Base-by-base conservation (phyloP, 345 rosid genomes). In the Eucalyptus tenuipes region DNA sequence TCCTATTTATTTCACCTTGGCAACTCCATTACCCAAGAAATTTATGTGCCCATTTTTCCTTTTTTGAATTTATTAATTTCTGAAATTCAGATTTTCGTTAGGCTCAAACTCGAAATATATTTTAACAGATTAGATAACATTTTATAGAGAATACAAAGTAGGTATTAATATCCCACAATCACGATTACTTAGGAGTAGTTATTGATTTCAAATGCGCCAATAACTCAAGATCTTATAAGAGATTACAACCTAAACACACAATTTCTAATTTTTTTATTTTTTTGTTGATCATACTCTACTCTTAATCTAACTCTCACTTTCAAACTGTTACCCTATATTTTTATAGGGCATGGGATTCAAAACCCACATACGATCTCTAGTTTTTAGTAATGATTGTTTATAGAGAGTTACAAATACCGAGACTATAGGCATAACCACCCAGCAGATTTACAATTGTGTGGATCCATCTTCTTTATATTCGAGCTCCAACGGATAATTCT, bases 261-360 rank as follows among this genome's bases (percentile, higher is more conserved):
- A 61, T 61, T 3, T 61, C 31, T 29, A 25, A 12, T 52, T 50
- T 3, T 17, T 52, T 1, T 52, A 17, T 18, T 52, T 50, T 52
- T 52, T 52, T 52, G 10, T 52, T 1, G 2, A 13, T 49, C 3
- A 6, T 49, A 49, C 6, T 49, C 1, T 49, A 49, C 55, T 52
- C 5, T 52, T 52, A 52, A 18, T 52, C 1, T 52, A 52, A 52
- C 10, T 52, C 0, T 52, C 4, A 52, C 5, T 52, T 52, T 52
- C 57, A 52, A 52, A 18, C 0, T 52, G 18, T 52, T 18, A 0
- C 1, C 10, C 0, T 18, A 22, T 25, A 4, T 52, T 1, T 5
- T 52, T 52, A 52, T 52, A 52, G 1, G 10, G 5, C 0, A 52
- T 52, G 2, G 0, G 0, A 52, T 25, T 20, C 1, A 0, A 52